Evolutionary conservation across 768 basidiomycete species (phyloP).

Genomic region (Multifurca ochricompacta): DNA sequence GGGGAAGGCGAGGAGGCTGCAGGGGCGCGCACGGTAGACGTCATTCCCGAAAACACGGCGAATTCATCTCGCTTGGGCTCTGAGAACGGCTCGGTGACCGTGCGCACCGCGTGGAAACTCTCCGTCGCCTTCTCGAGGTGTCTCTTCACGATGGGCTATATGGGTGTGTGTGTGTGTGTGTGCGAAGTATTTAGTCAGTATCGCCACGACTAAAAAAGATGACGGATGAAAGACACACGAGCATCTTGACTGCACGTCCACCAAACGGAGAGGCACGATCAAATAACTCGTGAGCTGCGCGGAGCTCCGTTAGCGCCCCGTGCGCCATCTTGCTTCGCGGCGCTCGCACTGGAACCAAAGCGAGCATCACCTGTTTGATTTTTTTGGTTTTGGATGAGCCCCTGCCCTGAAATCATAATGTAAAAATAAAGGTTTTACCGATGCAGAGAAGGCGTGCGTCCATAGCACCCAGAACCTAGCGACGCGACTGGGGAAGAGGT

Average conservation of each 20-base stretch:
- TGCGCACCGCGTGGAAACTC: slow-evolving; percentile 39
- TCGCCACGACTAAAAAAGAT: background rate
- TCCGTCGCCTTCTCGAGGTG: slow-evolving; percentile 43
- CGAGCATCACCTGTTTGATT: slow-evolving; percentile 54
- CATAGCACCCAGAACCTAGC: slow-evolving; percentile 19
- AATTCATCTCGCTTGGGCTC: slow-evolving; percentile 57
- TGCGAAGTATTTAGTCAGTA: background rate
- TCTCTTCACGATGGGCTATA: slow-evolving; percentile 57
- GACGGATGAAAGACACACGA: slow-evolving; percentile 35
- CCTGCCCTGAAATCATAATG: background rate
- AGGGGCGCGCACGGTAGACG: slow-evolving; percentile 52
- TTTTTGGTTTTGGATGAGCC: background rate
- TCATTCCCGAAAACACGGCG: slow-evolving; percentile 70
- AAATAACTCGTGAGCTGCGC: slow-evolving; percentile 56
- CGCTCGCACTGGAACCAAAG: slow-evolving; percentile 68
- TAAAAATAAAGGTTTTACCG: background rate
- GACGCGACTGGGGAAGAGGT: slow-evolving; percentile 4
- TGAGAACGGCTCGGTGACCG: slow-evolving; percentile 53
- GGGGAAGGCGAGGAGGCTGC: slow-evolving; percentile 27
- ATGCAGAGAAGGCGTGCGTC: slow-evolving; percentile 18
- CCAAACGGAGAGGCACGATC: slow-evolving; percentile 52
- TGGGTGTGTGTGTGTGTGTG: background rate
- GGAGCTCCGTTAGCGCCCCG: slow-evolving; percentile 61
- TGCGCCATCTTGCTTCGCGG: slow-evolving; percentile 58
- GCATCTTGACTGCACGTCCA: slow-evolving; percentile 62